Conservation (phyloP, 2,329 filamentous ascomycete species). For the Oidium heveae region DNA sequence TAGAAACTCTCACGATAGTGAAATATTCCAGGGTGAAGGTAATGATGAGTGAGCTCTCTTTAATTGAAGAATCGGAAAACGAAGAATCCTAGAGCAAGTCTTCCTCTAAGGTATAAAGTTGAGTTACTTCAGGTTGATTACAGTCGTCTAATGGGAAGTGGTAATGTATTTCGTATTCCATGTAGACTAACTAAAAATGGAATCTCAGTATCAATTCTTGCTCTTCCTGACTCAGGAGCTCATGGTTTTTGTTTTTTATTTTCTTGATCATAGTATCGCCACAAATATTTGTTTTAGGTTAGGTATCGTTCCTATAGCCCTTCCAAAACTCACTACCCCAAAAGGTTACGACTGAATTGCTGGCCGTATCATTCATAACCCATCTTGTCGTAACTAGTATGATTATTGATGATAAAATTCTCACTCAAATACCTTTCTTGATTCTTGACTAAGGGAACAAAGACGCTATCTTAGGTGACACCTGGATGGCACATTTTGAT, state of each 20-base stretch:
- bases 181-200: background rate
- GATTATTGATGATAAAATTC: background rate
- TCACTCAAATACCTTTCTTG: background rate
- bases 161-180: background rate
- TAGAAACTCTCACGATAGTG: background rate
- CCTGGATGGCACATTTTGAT: background rate
- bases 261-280: background rate
- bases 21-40: background rate
- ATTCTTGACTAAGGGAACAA: background rate
- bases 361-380: too few relatives aligned
- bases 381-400: background rate
- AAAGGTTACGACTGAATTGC: too few relatives aligned
- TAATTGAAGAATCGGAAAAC: background rate
- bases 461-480: background rate
- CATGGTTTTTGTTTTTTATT: conserved; percentile 1
- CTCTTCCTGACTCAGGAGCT: background rate
- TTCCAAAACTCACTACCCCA: too few relatives aligned
- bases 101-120: background rate
- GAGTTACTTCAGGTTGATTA: background rate
- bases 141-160: background rate
- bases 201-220: background rate
- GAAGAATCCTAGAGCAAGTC: background rate
- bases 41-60: background rate
- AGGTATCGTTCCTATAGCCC: too few relatives aligned
- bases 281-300: background rate